phyloP scores from a whole-genome alignment of 1,284 basidiomycete genomes.

The Jaminaea rosea region DNA sequence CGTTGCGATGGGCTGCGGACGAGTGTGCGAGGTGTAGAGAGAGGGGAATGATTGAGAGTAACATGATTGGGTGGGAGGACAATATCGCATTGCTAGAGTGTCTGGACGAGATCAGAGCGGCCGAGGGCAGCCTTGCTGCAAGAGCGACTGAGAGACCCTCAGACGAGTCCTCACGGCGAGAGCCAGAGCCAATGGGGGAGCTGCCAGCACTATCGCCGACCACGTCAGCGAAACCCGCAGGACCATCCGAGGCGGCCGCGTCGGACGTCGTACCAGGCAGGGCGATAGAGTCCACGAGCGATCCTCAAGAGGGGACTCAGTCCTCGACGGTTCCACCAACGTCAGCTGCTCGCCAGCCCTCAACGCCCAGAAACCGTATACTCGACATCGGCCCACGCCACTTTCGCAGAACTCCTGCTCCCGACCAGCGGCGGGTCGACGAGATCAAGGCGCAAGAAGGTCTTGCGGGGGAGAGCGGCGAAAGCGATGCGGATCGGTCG shows the following conservation, averaged over 20 bases:
- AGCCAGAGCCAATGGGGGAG: background rate
- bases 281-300: too few species aligned
- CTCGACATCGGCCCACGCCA: too few species aligned
- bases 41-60: background rate
- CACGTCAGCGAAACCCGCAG: background rate
- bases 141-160: background rate
- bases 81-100: slow-evolving; percentile 4
- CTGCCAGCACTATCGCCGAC: background rate
- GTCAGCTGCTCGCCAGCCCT: too few species aligned
- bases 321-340: too few species aligned
- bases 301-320: too few species aligned
- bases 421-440: background rate
- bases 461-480: background rate
- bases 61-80: slow-evolving; percentile 2
- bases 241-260: background rate
- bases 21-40: slow-evolving; percentile 6
- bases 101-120: background rate
- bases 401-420: too few species aligned
- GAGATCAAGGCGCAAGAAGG: background rate
- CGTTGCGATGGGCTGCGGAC: slow-evolving; percentile 6
- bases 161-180: background rate
- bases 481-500: background rate
- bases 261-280: too few species aligned
- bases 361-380: too few species aligned
- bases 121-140: background rate